Evolutionary conservation across 805 yeast species (phyloP).

Genomic region (Citeromyces nyonsensis): DNA sequence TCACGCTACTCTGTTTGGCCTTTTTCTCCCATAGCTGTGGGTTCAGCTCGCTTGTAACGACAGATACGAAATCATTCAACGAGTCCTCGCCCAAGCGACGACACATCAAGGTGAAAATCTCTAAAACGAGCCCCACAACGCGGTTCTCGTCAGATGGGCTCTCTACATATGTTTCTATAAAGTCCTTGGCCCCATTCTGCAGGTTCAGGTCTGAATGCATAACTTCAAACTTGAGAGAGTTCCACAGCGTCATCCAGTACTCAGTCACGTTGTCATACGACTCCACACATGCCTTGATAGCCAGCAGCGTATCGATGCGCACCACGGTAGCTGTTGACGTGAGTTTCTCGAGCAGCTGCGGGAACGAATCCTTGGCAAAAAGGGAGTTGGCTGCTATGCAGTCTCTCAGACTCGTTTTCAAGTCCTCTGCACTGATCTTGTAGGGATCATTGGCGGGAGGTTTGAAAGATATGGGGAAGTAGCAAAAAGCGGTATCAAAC

Average conservation of each 20-base stretch:
- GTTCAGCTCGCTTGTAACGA: too few relatives aligned
- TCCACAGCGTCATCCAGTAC: conserved; percentile 71
- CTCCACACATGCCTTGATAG: conserved; percentile 41
- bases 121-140: too few relatives aligned
- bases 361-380: conserved; percentile 61
- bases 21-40: too few relatives aligned
- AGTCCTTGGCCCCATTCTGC: too few relatives aligned
- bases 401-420: conserved; percentile 43
- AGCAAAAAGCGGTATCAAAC: conserved; percentile 84
- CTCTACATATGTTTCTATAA: too few relatives aligned
- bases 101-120: too few relatives aligned
- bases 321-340: conserved; percentile 62
- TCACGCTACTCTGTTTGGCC: too few relatives aligned
- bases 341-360: conserved; percentile 66
- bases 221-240: conserved; percentile 79
- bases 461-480: conserved; percentile 89
- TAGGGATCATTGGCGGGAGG: conserved; percentile 89
- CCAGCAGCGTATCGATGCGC: conserved; percentile 56
- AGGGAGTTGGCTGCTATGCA: conserved; percentile 46
- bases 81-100: too few relatives aligned
- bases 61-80: too few relatives aligned
- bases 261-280: conserved; percentile 31
- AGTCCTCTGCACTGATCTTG: conserved; percentile 57
- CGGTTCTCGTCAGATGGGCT: too few relatives aligned
- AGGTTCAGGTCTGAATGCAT: conserved; percentile 52